Evolutionary conservation across 768 basidiomycete species (phyloP), one percentile per base, ranked within the genome.

Genomic region (Rubroboletus satanas): DNA sequence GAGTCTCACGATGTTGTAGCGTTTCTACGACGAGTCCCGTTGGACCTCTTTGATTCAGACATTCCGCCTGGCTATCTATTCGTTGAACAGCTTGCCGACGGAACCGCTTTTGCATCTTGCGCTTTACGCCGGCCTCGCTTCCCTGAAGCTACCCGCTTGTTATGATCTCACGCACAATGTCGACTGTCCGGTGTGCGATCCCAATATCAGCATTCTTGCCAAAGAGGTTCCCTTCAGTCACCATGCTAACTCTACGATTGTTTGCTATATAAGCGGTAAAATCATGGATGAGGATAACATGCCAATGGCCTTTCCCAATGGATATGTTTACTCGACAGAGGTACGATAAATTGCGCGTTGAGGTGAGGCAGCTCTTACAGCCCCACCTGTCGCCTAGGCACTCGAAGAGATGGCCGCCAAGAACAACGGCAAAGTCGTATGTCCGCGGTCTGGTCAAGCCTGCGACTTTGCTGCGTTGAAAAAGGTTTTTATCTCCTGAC

Each of bases 271-370:
- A 64, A 93, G 83, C 58, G 94, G 96, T 26, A 85, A 87, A 68
- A 94, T 98, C 52, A 96, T 98, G 88, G 90, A 97, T 63, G 94
- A 85, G 60, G 85, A 93, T 67, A 95, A 95, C 63, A 85, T 88
- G 78, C 93, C 95, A 0, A 82, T 97, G 85, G 88, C 85, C 12
- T 91, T 97, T 62, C 89, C 93, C 3, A 84, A 91, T 58, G 95
- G 96, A 17, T 79, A 87, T 63, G 95, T 98, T 37, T 98, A 98
- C 70, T 95, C 93, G n/a, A 77, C 83, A 71, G 90, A 94, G 80
- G 95, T 90, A 63, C 54, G 84, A 73, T 29, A 45, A 51, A 56
- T 48, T 45, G 32, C 53, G 47, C 1, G 7, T 55, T 61, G 49
- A 31, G 50, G 28, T 31, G 45, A 36, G 37, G 36, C 37, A 21